Evolutionary conservation across 1,284 basidiomycete species (phyloP), one percentile per base, ranked within the genome.

Genomic region (Trichosporon coremiiforme): DNA sequence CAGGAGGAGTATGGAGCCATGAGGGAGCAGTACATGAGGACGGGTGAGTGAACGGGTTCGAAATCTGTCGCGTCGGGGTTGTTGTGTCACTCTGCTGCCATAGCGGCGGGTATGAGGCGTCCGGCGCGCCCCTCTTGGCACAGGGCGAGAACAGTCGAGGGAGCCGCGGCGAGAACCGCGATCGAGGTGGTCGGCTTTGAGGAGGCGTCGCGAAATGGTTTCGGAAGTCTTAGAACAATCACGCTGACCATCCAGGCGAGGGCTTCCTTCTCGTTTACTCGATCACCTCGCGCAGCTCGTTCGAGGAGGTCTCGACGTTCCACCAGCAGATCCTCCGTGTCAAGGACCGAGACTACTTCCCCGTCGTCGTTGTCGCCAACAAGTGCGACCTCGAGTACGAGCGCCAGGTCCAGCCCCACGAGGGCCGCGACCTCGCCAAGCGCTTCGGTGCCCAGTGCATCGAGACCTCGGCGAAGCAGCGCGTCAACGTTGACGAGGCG

Each of bases 331-430:
- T 98, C 76, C 87, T 97, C 69, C 70, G 73, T 15, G 82, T 98
- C 75, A 98, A 99, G 86, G 97, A 99, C 85, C 93, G 94, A 84
- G 97, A 99, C 85, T 90, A 90, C 65, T 98, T 98, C 88, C 97
- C 97, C 29, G 94, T 98, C 75, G 93, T 99, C 73, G 91, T 99
- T 66, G 94, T 98, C 8, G 97, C 95, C 41, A 99, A 99, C 88
- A 99, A 99, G 86, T 97, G 94, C 81, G 97, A 99, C 84, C 85
- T 99, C 79, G 97, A 99, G 82, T 97, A 93, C 81, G 97, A 99
- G 84, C 88, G 97, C 71, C 95, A 98, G 85, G 97, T 99, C 17
- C 93, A 94, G 81, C 93, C 92, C 87, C 94, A 96, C 80, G 96
- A 99, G 93, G 97, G 97, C 10, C 93, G 94, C 70, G 95, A 97